Percentiles rank a stretch among this genome's conserved stretches.
These are phyloP conservation scores for Naegleria gruberi DNA, from an alignment of 208 protist genomes.

Conservation along the genomic window DNA sequence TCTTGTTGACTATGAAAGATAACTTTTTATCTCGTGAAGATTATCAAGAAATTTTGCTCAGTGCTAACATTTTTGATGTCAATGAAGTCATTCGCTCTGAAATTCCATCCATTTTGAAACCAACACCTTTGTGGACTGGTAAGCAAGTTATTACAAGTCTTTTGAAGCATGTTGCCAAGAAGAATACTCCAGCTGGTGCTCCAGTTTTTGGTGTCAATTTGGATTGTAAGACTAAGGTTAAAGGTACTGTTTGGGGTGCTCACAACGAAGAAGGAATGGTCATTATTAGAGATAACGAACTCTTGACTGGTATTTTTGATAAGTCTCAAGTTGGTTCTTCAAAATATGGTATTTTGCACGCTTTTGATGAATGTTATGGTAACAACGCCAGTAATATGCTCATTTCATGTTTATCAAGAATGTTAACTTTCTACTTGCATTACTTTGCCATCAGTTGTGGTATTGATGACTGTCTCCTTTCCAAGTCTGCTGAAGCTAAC, in stretches of 20 bases:
- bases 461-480: conserved; percentile 94
- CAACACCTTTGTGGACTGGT: conserved; percentile 84
- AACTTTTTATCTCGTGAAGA: conserved; percentile 84
- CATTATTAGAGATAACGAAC: conserved; percentile 78
- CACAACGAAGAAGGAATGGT: conserved; percentile 57
- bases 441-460: conserved; percentile 93
- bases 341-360: conserved; percentile 76
- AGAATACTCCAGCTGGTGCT: conserved; percentile 16
- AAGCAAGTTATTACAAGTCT: conserved; percentile 92
- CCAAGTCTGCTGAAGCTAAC: conserved; percentile 45
- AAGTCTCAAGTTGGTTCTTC: conserved; percentile 77
- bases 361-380: conserved; percentile 95
- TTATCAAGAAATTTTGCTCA: conserved; percentile 86
- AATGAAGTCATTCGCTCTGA: conserved; percentile 57
- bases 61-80: conserved; percentile 57
- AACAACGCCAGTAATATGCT: conserved; percentile 76
- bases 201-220: conserved; percentile 63
- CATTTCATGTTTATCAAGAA: conserved; percentile 81
- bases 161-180: conserved; percentile 61
- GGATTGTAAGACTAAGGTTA: conserved; percentile 63
- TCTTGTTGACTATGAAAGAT: conserved; percentile 88
- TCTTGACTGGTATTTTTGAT: conserved; percentile 94
- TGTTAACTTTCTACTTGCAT: conserved; percentile 90
- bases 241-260: conserved; percentile 44
- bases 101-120: conserved; percentile 85